These are phyloP conservation scores for Suhomyces coccinellae DNA, from an alignment of 1,139 yeast genomes.

Conservation along the genomic window DNA sequence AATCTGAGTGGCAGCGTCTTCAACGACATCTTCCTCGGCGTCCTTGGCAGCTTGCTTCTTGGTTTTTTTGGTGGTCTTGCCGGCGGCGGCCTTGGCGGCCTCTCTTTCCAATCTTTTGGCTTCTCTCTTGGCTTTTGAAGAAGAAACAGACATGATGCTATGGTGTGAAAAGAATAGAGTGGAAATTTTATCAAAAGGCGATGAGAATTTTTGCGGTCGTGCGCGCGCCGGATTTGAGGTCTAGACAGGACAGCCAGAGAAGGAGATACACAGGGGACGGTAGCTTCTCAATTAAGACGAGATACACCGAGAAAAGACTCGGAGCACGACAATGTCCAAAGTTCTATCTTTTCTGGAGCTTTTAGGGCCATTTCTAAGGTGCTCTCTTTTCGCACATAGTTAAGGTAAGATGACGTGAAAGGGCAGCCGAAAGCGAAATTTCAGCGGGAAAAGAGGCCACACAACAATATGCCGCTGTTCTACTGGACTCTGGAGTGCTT, in stretches of 20 bases:
- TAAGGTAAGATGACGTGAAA: too few relatives aligned
- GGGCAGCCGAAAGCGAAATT: too few relatives aligned
- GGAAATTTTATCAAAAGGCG: slow-evolving; percentile 8
- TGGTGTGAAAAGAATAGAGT: neutral
- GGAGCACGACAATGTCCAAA: too few relatives aligned
- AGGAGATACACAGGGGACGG: too few relatives aligned
- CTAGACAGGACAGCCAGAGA: neutral
- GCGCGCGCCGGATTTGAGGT: neutral
- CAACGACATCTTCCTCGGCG: slow-evolving; percentile 61
- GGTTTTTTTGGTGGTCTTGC: slow-evolving; percentile 68
- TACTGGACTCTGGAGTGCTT: too few relatives aligned
- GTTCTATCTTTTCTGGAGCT: too few relatives aligned
- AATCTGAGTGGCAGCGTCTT: slow-evolving; percentile 70
- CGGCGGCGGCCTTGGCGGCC: slow-evolving; percentile 69
- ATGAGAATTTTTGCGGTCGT: slow-evolving; percentile 14
- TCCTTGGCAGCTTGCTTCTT: slow-evolving; percentile 55
- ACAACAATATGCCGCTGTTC: too few relatives aligned
- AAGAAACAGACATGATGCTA: slow-evolving; percentile 56
- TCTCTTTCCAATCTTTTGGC: slow-evolving; percentile 66
- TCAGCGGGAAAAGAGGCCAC: too few relatives aligned
- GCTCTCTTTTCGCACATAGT: too few relatives aligned
- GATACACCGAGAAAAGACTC: too few relatives aligned
- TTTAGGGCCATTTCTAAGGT: too few relatives aligned
- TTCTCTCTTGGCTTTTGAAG: slow-evolving; percentile 97
- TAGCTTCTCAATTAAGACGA: too few relatives aligned